These are phyloP conservation scores for Malus domestica DNA, from an alignment of 306 rosid species.

Conservation along the genomic window DNA sequence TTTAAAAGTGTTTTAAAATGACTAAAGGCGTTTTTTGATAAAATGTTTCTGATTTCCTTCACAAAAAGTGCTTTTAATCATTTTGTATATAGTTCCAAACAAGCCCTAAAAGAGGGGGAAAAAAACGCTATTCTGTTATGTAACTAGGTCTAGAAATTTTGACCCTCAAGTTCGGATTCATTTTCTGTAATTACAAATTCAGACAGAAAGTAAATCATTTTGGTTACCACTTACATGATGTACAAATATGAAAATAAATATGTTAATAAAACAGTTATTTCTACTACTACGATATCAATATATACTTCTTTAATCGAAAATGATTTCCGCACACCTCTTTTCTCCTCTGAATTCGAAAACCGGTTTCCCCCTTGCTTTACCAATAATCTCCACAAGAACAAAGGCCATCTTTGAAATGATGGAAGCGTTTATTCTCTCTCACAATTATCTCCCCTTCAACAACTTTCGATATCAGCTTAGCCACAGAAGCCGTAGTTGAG, in stretches of 20 bases:
- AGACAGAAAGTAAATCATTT: neutral
- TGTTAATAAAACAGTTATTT: too few species aligned
- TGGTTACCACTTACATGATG: neutral
- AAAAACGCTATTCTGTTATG: neutral
- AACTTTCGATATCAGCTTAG: constrained; percentile 57
- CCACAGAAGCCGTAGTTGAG: constrained; percentile 25
- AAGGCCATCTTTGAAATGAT: constrained; percentile 58
- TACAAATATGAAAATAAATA: neutral
- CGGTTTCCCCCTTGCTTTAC: constrained; percentile 17
- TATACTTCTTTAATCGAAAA: too few species aligned
- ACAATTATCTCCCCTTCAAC: constrained; percentile 54
- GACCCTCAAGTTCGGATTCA: neutral
- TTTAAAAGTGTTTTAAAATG: too few species aligned
- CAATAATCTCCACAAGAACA: constrained; percentile 88
- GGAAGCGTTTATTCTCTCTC: constrained; percentile 83
- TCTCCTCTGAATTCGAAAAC: neutral
- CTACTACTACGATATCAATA: neutral
- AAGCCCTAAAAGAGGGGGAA: too few species aligned
- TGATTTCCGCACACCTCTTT: neutral
- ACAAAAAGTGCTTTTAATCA: too few species aligned
- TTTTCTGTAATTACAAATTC: neutral
- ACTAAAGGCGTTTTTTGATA: too few species aligned
- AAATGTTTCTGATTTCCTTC: too few species aligned
- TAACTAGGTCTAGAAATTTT: neutral
- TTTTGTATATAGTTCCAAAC: too few species aligned